Percentiles rank a stretch among this genome's conserved stretches.
Conservation (phyloP, 1,139 yeast genomes). For the Suhomyces yuchorum region DNA sequence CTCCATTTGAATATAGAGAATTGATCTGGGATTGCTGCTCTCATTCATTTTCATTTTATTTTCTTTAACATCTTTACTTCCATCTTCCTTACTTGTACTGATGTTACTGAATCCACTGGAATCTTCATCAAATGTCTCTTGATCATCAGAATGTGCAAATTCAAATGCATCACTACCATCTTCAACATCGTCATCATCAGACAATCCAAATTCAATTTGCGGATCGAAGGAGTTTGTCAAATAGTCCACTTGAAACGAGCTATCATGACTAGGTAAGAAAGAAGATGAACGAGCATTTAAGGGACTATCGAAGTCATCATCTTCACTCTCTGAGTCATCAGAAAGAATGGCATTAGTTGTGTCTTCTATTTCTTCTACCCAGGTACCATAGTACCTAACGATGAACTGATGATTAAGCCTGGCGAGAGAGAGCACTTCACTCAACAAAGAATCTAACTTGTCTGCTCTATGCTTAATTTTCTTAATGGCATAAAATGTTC, state of each 20-base stretch:
- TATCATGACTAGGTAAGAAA: slow-evolving; percentile 32
- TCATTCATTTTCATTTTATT: not conserved
- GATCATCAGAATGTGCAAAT: slow-evolving; percentile 27
- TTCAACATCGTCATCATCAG: slow-evolving; percentile 21
- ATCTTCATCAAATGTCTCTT: slow-evolving; percentile 9
- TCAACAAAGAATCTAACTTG: slow-evolving; percentile 75
- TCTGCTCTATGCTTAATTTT: slow-evolving; percentile 83
- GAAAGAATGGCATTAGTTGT: slow-evolving; percentile 20
- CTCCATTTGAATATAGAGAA: slow-evolving; percentile 91
- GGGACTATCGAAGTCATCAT: slow-evolving; percentile 25
- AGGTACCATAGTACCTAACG: slow-evolving; percentile 93
- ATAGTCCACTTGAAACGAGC: slow-evolving; percentile 58
- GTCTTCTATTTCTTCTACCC: slow-evolving; percentile 77
- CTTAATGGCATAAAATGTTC: slow-evolving; percentile 91
- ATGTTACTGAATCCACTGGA: slow-evolving; percentile 13
- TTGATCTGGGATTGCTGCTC: slow-evolving; percentile 44
- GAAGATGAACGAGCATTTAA: slow-evolving; percentile 31
- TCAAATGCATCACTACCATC: slow-evolving; percentile 27
- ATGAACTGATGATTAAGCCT: slow-evolving; percentile 93
- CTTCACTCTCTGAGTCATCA: slow-evolving; percentile 23
- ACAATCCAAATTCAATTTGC: slow-evolving; percentile 58
- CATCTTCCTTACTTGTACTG: slow-evolving; percentile 15
- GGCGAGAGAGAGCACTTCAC: slow-evolving; percentile 90
- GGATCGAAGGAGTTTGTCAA: slow-evolving; percentile 67
- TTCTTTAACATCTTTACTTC: slow-evolving; percentile 12